Evolutionary conservation across 768 basidiomycete species (phyloP).

Genomic region (Podaxis sp.): DNA sequence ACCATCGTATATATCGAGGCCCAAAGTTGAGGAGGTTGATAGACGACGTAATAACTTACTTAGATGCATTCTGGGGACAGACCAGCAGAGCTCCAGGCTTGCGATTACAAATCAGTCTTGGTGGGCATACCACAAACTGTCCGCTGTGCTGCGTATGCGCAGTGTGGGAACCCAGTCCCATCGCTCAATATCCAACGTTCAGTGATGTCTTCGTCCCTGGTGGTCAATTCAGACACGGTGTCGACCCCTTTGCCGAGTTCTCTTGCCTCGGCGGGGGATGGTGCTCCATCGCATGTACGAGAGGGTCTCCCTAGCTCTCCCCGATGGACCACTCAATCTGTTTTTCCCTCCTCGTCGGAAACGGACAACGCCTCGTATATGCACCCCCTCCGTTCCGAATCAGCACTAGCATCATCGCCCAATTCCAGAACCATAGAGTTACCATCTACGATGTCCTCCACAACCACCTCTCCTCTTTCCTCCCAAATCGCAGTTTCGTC

Average conservation of each 20-base stretch:
- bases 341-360: slow-evolving; percentile 16
- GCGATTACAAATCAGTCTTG: too few species aligned
- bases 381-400: slow-evolving; percentile 33
- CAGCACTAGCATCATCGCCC: slow-evolving; percentile 50
- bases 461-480: slow-evolving; percentile 25
- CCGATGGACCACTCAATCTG: slow-evolving; percentile 22
- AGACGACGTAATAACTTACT: too few species aligned
- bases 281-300: slow-evolving; percentile 23
- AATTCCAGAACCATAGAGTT: slow-evolving; percentile 56
- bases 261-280: slow-evolving; percentile 21
- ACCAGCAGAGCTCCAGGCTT: too few species aligned
- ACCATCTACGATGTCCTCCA: slow-evolving; percentile 47
- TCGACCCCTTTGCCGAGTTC: slow-evolving; percentile 23
- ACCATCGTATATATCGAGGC: too few species aligned
- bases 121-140: too few species aligned
- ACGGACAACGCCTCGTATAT: slow-evolving; percentile 17
- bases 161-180: slow-evolving; percentile 19
- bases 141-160: slow-evolving; percentile 15
- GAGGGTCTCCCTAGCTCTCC: slow-evolving; percentile 22
- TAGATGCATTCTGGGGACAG: too few species aligned
- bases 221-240: slow-evolving; percentile 16
- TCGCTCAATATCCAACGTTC: background rate
- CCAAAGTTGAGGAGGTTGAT: too few species aligned
- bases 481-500: slow-evolving; percentile 52
- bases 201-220: slow-evolving; percentile 22